phyloP scores from a whole-genome alignment of 129 eudicot genomes.

The Mikania micrantha region DNA sequence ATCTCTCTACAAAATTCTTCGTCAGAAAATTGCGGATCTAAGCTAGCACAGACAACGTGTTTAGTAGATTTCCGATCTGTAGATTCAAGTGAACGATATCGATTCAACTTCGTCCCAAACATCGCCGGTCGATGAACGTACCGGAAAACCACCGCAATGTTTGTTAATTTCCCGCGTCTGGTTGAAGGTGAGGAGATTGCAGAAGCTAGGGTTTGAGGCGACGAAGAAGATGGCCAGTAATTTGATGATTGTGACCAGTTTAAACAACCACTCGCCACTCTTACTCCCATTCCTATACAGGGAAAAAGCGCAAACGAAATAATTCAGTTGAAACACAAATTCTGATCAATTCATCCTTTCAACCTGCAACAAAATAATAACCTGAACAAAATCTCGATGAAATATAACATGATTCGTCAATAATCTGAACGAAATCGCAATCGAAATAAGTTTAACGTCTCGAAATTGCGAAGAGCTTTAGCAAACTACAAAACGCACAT shows the following conservation, averaged over 20 bases:
- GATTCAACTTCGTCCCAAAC: conserved; percentile 38
- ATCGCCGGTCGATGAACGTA: conserved; percentile 28
- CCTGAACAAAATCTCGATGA: not conserved
- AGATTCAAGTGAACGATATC: conserved; percentile 34
- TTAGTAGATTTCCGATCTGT: conserved; percentile 18
- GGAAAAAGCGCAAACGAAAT: not conserved
- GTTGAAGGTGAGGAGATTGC: conserved; percentile 49
- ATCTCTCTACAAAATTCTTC: conserved; percentile 64
- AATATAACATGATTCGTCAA: not conserved
- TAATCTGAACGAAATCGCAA: not conserved
- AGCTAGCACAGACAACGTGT: conserved; percentile 39
- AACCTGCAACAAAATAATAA: conserved; percentile 7
- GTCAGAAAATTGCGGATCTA: conserved; percentile 59
- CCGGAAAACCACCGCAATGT: conserved; percentile 39
- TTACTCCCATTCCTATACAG: conserved; percentile 33
- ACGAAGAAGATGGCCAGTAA: conserved; percentile 45
- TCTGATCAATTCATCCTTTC: conserved; percentile 17
- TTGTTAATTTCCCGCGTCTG: conserved; percentile 23
- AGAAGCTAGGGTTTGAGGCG: conserved; percentile 59
- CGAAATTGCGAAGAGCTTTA: conserved; percentile 11
- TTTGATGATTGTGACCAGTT: conserved; percentile 43
- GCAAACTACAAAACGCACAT: conserved; percentile 7
- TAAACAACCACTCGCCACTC: conserved; percentile 40
- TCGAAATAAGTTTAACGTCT: not conserved
- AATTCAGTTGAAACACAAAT: not conserved